Evolutionary conservation across 257 asterid genomes (phyloP).

Genomic region (Solanum okadae): DNA sequence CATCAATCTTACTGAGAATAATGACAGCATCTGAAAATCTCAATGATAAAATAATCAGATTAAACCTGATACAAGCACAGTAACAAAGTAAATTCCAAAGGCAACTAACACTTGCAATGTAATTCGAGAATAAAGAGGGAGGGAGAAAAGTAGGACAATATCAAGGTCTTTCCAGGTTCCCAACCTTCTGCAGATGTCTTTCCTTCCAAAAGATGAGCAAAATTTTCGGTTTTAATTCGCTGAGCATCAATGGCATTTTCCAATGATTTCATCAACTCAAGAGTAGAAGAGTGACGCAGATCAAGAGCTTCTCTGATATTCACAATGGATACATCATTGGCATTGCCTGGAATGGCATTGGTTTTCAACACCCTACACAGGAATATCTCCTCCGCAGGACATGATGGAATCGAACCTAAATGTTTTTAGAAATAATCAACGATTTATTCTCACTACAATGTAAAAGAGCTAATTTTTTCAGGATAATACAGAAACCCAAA

Average conservation of each 20-base stretch:
- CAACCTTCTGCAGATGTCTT: slow-evolving; percentile 73
- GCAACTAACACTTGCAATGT: neutral
- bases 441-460: neutral
- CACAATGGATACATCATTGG: slow-evolving; percentile 29
- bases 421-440: neutral
- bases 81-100: neutral
- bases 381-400: slow-evolving; percentile 82
- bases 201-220: slow-evolving; percentile 39
- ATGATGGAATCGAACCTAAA: slow-evolving; percentile 68
- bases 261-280: slow-evolving; percentile 61
- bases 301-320: slow-evolving; percentile 55
- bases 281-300: slow-evolving; percentile 57
- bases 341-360: slow-evolving; percentile 24
- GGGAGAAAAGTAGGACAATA: neutral
- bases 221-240: slow-evolving; percentile 49
- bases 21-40: slow-evolving; percentile 44
- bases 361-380: slow-evolving; percentile 64
- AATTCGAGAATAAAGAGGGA: neutral
- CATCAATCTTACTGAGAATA: slow-evolving; percentile 54
- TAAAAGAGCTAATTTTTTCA: neutral
- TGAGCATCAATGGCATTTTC: slow-evolving; percentile 61
- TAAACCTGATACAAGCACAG: neutral
- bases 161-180: slow-evolving; percentile 13
- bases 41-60: neutral
- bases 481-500: neutral